phyloP scores from a whole-genome alignment of 495 filamentous ascomycete genomes.

The Venustampulla echinocandica region DNA sequence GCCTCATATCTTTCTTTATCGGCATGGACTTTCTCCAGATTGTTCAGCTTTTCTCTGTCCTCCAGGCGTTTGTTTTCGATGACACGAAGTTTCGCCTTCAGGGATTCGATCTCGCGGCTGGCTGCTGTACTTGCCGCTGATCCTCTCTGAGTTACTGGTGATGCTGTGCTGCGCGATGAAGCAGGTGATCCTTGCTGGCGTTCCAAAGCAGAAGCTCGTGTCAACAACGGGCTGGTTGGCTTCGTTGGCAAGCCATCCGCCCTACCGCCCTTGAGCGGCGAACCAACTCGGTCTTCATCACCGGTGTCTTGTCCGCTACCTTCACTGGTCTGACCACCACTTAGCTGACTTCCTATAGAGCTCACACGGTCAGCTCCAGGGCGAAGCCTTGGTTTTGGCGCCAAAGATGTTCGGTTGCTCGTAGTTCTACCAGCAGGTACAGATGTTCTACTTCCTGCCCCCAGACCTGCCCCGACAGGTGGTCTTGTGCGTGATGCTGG shows the following conservation, averaged over 20 bases:
- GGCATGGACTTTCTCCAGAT: conserved; percentile 62
- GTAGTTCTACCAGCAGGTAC: conserved; percentile 25
- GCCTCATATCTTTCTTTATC: conserved; percentile 80
- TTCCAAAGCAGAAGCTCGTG: conserved; percentile 36
- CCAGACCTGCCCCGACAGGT: conserved; percentile 18
- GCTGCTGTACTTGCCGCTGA: conserved; percentile 30
- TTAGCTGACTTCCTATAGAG: conserved; percentile 29
- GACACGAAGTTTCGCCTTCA: conserved; percentile 68
- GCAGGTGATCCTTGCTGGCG: conserved; percentile 32
- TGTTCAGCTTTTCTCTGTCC: conserved; percentile 80
- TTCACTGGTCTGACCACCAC: conserved; percentile 25
- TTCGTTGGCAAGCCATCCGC: conserved; percentile 35
- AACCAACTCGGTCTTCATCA: conserved; percentile 25
- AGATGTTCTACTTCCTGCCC: conserved; percentile 9
- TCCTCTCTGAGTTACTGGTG: conserved; percentile 22
- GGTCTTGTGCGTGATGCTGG: conserved; percentile 15
- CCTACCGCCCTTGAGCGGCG: conserved; percentile 20
- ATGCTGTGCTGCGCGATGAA: conserved; percentile 23
- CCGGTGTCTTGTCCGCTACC: conserved; percentile 25
- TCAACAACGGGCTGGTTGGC: conserved; percentile 37
- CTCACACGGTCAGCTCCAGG: conserved; percentile 29
- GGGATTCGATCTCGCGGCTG: conserved; percentile 63
- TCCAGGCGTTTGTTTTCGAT: conserved; percentile 77
- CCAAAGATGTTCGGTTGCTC: conserved; percentile 28
- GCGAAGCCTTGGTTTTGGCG: conserved; percentile 26